phyloP scores from a whole-genome alignment of 1,139 yeast species.

The Yamadazyma spencermartinsiae region DNA sequence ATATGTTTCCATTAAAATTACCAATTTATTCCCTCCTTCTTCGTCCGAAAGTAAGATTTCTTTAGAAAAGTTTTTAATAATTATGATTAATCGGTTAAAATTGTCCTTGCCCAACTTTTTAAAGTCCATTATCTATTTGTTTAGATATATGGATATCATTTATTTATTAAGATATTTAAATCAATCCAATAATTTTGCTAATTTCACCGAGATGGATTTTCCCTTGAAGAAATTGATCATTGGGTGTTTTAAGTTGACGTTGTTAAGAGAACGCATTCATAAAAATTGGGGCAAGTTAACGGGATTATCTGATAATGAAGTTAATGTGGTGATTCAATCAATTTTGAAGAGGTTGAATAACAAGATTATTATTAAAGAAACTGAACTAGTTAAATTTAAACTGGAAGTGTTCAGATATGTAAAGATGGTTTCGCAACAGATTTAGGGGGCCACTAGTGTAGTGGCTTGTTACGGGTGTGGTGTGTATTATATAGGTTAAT shows the following conservation, averaged over 20 bases:
- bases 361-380: slow-evolving; percentile 39
- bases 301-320: slow-evolving; percentile 40
- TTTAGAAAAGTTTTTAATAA: slow-evolving; percentile 42
- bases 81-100: slow-evolving; percentile 40
- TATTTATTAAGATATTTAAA: slow-evolving; percentile 48
- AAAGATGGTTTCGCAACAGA: slow-evolving; percentile 41
- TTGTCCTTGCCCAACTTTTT: slow-evolving; percentile 39
- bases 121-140: slow-evolving; percentile 45
- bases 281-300: slow-evolving; percentile 39
- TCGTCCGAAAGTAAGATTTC: slow-evolving; percentile 36
- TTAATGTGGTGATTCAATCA: slow-evolving; percentile 38
- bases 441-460: slow-evolving; percentile 8
- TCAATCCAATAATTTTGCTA: slow-evolving; percentile 47
- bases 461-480: background rate
- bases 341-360: slow-evolving; percentile 46
- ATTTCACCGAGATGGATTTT: slow-evolving; percentile 48
- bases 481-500: slow-evolving; percentile 4
- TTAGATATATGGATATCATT: slow-evolving; percentile 51
- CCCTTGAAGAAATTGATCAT: slow-evolving; percentile 44
- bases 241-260: slow-evolving; percentile 46
- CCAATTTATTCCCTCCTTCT: slow-evolving; percentile 48
- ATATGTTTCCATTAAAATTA: slow-evolving; percentile 46
- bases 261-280: slow-evolving; percentile 29
- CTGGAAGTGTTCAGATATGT: slow-evolving; percentile 46
- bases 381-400: slow-evolving; percentile 40